Evolutionary conservation across 495 filamentous ascomycete species (phyloP).

Genomic region (Filosporella fistucella): DNA sequence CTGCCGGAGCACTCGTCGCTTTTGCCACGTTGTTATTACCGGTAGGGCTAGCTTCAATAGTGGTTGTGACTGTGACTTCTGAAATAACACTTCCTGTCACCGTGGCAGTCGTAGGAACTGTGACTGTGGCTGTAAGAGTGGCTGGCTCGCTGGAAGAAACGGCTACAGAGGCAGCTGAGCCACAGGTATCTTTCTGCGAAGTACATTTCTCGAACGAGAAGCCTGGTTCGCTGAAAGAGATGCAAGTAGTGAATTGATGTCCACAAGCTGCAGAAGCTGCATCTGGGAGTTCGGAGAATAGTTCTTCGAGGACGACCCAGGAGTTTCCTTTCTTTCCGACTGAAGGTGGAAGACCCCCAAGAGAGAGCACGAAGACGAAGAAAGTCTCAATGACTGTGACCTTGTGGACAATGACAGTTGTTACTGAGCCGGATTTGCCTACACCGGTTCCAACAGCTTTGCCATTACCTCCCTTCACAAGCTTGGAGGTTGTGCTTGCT

Average conservation of each 20-base stretch:
- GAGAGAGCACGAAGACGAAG: slow-evolving; percentile 16
- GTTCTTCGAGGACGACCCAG: slow-evolving; percentile 13
- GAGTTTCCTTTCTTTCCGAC: slow-evolving; percentile 12
- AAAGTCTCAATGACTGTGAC: slow-evolving; percentile 20
- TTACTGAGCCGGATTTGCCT: slow-evolving; percentile 1
- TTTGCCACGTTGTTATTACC: background rate
- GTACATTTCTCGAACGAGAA: slow-evolving; percentile 18
- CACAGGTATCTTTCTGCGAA: slow-evolving; percentile 12
- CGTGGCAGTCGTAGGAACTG: slow-evolving; percentile 10
- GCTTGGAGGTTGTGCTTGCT: no score
- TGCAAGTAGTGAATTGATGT: slow-evolving; percentile 17
- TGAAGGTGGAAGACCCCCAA: slow-evolving; percentile 19
- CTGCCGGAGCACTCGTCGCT: background rate
- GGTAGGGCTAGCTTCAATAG: background rate
- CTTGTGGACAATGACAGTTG: slow-evolving; percentile 11
- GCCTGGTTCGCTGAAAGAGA: slow-evolving; percentile 13
- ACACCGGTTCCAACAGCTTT: background rate
- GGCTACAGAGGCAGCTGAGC: slow-evolving; percentile 4
- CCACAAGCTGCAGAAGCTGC: slow-evolving; percentile 17
- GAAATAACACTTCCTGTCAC: slow-evolving; percentile 8
- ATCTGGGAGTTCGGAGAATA: slow-evolving; percentile 14
- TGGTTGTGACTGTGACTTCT: slow-evolving; percentile 6
- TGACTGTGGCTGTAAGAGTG: slow-evolving; percentile 13
- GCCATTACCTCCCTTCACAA: no score
- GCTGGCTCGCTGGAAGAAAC: slow-evolving; percentile 2